phyloP scores from a whole-genome alignment of 306 rosid species.

The Aeschynomene evenia region DNA sequence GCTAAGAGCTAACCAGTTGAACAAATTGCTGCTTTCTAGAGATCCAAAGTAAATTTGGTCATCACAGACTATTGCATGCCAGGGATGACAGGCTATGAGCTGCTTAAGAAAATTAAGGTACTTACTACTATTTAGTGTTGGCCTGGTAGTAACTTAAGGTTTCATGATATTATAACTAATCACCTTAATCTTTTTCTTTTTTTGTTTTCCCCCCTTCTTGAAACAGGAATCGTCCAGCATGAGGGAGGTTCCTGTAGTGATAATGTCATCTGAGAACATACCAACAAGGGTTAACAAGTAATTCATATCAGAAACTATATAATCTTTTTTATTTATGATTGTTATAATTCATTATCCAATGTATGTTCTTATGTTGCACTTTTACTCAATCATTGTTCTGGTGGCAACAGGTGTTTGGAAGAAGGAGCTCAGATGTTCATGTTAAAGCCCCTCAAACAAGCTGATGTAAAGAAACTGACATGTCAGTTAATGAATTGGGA shows the following conservation, averaged over 20 bases:
- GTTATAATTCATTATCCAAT: background rate
- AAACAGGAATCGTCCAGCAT: slow-evolving; percentile 72
- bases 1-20: slow-evolving; percentile 14
- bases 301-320: background rate
- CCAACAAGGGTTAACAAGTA: slow-evolving; percentile 82
- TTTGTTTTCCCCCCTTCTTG: background rate
- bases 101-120: slow-evolving; percentile 93
- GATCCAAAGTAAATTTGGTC: slow-evolving; percentile 72
- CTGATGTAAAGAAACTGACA: slow-evolving; percentile 71
- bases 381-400: background rate
- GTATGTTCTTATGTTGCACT: background rate
- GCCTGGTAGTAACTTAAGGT: background rate
- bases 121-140: background rate
- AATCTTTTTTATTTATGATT: background rate
- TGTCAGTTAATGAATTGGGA: slow-evolving; percentile 67
- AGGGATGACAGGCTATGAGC: slow-evolving; percentile 94
- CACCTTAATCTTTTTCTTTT: background rate
- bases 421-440: slow-evolving; percentile 98
- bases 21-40: slow-evolving; percentile 39
- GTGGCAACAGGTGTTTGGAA: slow-evolving; percentile 66
- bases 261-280: slow-evolving; percentile 88
- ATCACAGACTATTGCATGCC: slow-evolving; percentile 97
- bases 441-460: slow-evolving; percentile 77
- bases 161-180: background rate
- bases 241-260: slow-evolving; percentile 94